Percentiles rank a stretch among this genome's conserved stretches.
Conservation (phyloP, 2,329 filamentous ascomycete genomes). For the Pseudogymnoascus sp. region DNA sequence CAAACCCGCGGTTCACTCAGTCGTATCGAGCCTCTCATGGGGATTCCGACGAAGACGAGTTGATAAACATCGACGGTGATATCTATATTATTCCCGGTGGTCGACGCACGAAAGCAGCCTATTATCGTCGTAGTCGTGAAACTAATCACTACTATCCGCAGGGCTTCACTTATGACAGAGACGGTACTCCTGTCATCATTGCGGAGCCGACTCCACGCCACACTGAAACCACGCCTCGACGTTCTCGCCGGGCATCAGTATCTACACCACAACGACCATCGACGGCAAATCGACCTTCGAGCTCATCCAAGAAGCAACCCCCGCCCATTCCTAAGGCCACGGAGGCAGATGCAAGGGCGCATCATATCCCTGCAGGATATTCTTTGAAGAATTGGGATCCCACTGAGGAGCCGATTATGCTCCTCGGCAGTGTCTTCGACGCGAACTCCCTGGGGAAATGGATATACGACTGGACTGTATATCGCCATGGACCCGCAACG, state of each 20-base stretch:
- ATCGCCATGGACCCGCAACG: conserved; percentile 69
- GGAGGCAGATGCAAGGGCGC: conserved; percentile 50
- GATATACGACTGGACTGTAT: conserved; percentile 99
- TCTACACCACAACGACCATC: conserved; percentile 27
- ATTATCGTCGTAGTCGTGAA: conserved; percentile 30
- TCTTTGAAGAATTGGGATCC: conserved; percentile 98
- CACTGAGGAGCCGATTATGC: conserved; percentile 82
- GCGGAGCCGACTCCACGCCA: conserved; percentile 5
- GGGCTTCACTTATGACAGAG: conserved; percentile 26
- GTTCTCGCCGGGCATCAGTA: conserved; percentile 25
- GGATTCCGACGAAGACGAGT: conserved; percentile 31
- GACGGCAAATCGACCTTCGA: conserved; percentile 20
- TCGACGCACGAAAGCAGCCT: conserved; percentile 25
- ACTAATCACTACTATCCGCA: conserved; percentile 29
- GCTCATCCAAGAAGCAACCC: conserved; percentile 26
- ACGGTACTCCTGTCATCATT: conserved; percentile 20
- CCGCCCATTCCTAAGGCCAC: conserved; percentile 42
- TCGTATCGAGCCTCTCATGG: conserved; percentile 30
- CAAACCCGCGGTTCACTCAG: conserved; percentile 25
- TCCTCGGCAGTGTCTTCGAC: conserved; percentile 92
- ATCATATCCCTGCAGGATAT: conserved; percentile 79
- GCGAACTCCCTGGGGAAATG: conserved; percentile 96
- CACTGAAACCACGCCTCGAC: conserved; percentile 15
- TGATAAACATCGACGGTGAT: conserved; percentile 17
- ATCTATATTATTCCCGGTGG: conserved; percentile 26